Base-by-base conservation (phyloP, 1,284 basidiomycete genomes). In the Ustilago vetiveriae region DNA sequence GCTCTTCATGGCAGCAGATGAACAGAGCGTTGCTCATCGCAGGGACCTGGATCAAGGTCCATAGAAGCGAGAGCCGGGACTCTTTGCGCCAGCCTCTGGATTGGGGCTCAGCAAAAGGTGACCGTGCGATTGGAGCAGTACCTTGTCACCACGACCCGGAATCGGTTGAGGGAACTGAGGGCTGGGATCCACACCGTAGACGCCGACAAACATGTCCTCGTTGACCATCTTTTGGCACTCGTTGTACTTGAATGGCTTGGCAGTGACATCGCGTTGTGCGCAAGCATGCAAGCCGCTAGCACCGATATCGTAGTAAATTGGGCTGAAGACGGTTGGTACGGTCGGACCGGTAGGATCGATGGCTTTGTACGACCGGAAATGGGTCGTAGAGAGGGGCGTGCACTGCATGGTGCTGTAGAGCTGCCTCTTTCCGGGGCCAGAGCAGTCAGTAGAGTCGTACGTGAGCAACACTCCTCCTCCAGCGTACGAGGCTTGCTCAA, bases 351-450 rank as follows among this genome's bases (percentile, higher is more conserved):
- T 10, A 4, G 66, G 59, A 2, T 42, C 26, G 21, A 63, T 24
- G 2, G 55, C 33, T 27, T 54, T 63, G 66, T 48, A 63, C 13
- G 66, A 69, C 22, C 51, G 42, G 55, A 59, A 69, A 7, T 21
- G 21, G 39, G 59, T 59, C 27, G 26, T 39, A 10, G 5, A 29
- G 10, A 69, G 55, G 1, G 50, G 50, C 5, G 54, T 59, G 44
- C 66, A 69, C 16, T 63, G 58, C 3, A 26, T 38, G 5, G 54
- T 44, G 44, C 37, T 63, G 52, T 43, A 69, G 36, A 59, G 33
- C 30, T 69, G 66, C n/a, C 14, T 52, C 26, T 47, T 38, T 32
- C 7, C 26, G 4, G 39, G 11, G 8, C 40, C 42, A 7, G 55
- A 39, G 40, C 65, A 68, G 37, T 63, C 44, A 24, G 53, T 42